These are phyloP conservation scores for Babesia gibsoni DNA, from an alignment of 169 alveolate genomes.

Conservation along the genomic window DNA sequence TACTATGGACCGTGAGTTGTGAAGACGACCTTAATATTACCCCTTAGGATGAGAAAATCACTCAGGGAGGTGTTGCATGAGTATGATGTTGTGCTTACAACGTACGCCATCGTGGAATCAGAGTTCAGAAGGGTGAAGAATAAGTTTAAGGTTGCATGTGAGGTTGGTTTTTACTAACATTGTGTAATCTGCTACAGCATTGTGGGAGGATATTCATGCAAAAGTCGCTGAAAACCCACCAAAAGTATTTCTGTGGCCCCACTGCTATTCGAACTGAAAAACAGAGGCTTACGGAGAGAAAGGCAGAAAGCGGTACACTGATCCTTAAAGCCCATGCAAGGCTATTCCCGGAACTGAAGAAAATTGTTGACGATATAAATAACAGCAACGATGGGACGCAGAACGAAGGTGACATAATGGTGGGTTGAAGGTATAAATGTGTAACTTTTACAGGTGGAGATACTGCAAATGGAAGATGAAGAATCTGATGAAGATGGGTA, in stretches of 20 bases:
- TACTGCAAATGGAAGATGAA: background rate
- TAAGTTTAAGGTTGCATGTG: conserved; percentile 66
- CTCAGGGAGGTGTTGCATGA: conserved; percentile 71
- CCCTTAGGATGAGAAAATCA: conserved; percentile 43
- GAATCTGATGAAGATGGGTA: background rate
- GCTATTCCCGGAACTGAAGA: conserved; percentile 71
- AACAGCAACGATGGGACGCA: conserved; percentile 22
- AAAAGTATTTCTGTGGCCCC: conserved; percentile 88
- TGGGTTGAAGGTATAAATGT: background rate
- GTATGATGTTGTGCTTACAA: conserved; percentile 79
- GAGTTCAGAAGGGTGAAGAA: conserved; percentile 68
- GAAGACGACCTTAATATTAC: background rate
- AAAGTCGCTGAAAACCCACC: conserved; percentile 77
- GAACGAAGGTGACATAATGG: conserved; percentile 15
- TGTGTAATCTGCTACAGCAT: conserved; percentile 50
- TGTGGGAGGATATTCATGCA: conserved; percentile 83
- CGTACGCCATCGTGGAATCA: conserved; percentile 74
- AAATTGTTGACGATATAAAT: conserved; percentile 10
- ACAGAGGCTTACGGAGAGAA: conserved; percentile 79
- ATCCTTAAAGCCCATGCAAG: conserved; percentile 67
- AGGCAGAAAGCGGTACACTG: conserved; percentile 25
- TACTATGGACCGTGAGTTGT: conserved; percentile 68
- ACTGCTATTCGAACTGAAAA: conserved; percentile 84
- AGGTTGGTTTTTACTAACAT: background rate
- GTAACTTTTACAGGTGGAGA: background rate